phyloP scores from a whole-genome alignment of 2,329 filamentous ascomycete species.

The Rhinocladiella similis region DNA sequence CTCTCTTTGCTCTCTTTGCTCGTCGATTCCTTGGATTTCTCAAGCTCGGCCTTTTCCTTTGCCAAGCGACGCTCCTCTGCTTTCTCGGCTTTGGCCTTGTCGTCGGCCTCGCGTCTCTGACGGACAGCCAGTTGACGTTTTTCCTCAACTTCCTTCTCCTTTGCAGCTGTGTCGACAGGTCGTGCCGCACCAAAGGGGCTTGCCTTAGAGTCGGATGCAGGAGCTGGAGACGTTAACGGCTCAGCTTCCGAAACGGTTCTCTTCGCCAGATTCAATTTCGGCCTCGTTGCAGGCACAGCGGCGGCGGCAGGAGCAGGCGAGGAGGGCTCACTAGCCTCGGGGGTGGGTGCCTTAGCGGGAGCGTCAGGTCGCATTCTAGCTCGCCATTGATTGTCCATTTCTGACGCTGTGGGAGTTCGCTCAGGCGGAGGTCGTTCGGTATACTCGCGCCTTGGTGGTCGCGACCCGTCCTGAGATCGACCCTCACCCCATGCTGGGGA shows the following conservation, averaged over 20 bases:
- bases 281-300: conserved; percentile 63
- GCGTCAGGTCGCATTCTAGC: conserved; percentile 84
- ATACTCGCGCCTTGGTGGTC: conserved; percentile 77
- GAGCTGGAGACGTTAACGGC: conserved; percentile 45
- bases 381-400: conserved; percentile 92
- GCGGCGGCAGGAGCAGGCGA: conserved; percentile 66
- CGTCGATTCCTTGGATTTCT: conserved; percentile 47
- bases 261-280: conserved; percentile 85
- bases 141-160: conserved; percentile 88
- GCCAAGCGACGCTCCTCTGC: conserved; percentile 63
- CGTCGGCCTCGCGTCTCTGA: conserved; percentile 84
- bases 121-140: conserved; percentile 72
- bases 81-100: conserved; percentile 76
- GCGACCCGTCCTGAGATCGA: conserved; percentile 70
- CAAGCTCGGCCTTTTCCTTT: conserved; percentile 64
- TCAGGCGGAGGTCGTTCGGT: conserved; percentile 67
- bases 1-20: conserved; percentile 28
- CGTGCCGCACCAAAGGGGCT: conserved; percentile 92
- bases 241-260: conserved; percentile 81
- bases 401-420: conserved; percentile 79
- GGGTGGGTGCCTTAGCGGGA: conserved; percentile 60
- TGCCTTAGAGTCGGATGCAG: conserved; percentile 69
- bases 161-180: conserved; percentile 88
- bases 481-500: conserved; percentile 76
- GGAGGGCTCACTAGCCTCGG: conserved; percentile 72